phyloP scores from a whole-genome alignment of 2,329 filamentous ascomycete species.

The Cladosporium colombiae region DNA sequence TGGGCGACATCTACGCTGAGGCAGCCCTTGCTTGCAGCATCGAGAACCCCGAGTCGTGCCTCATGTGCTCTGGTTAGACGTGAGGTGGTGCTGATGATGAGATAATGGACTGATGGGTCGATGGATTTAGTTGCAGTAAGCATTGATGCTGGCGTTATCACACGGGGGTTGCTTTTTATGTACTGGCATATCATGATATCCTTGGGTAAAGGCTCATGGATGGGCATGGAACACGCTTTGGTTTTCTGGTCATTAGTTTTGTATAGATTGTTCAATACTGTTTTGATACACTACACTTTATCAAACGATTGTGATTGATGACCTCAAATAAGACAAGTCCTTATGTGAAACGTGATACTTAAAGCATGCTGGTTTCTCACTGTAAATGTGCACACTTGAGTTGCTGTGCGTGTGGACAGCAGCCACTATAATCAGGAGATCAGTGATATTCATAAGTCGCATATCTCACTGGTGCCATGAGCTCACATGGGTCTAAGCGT shows the following conservation, averaged over 20 bases:
- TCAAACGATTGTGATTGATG: neutral
- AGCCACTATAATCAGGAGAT: neutral
- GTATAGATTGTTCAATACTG: conserved; percentile 8
- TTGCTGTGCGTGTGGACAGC: neutral
- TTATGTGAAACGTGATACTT: neutral
- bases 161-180: neutral
- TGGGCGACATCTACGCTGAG: conserved; percentile 93
- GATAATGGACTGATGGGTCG: conserved; percentile 14
- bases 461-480: neutral
- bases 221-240: conserved; percentile 4
- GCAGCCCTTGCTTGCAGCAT: conserved; percentile 93
- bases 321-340: neutral
- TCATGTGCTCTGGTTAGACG: conserved; percentile 90
- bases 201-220: neutral
- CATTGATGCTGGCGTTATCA: neutral
- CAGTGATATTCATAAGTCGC: neutral
- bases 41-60: conserved; percentile 89
- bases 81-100: conserved; percentile 8
- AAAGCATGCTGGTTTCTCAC: neutral
- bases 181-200: conserved; percentile 19
- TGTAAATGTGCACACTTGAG: neutral
- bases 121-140: conserved; percentile 1
- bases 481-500: neutral
- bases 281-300: neutral
- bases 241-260: neutral